Conservation (phyloP, 495 filamentous ascomycete genomes). For the Aspergillus asperescens region DNA sequence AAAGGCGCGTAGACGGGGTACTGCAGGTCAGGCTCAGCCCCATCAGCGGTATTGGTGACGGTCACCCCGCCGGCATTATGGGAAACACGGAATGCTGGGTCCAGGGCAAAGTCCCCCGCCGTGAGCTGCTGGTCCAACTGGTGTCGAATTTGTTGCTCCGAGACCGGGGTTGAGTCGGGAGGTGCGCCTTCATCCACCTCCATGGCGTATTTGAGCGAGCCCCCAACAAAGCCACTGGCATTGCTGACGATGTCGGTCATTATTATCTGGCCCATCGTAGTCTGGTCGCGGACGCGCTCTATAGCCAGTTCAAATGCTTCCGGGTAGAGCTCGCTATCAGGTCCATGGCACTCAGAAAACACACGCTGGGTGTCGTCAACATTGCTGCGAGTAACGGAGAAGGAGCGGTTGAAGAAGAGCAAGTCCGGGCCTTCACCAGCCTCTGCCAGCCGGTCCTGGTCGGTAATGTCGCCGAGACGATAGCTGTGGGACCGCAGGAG, state of each 20-base stretch:
- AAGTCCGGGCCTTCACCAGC: conserved; percentile 14
- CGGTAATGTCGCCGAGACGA: conserved; percentile 11
- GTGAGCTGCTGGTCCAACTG: conserved; percentile 11
- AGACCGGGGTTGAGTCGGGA: not conserved
- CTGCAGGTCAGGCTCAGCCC: conserved; percentile 13
- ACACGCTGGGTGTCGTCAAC: not conserved
- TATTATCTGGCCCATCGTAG: not conserved
- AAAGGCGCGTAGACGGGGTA: conserved; percentile 16
- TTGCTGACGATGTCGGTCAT: not conserved
- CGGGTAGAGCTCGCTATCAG: not conserved
- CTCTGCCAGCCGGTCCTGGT: not conserved
- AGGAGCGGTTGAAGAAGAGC: conserved; percentile 17
- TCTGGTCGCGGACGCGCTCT: conserved; percentile 6
- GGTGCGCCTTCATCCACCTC: conserved; percentile 13
- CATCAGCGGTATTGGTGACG: conserved; percentile 15
- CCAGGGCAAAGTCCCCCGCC: conserved; percentile 5
- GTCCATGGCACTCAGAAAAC: not conserved
- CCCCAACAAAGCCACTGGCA: not conserved
- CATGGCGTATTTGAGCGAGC: not conserved
- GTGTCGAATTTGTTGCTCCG: conserved; percentile 15
- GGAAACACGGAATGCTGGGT: conserved; percentile 12
- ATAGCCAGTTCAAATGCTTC: conserved; percentile 13
- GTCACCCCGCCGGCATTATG: conserved; percentile 8
- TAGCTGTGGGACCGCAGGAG: conserved; percentile 19
- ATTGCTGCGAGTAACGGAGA: conserved; percentile 7